Percentiles rank a stretch among this genome's conserved stretches.
Conservation (phyloP, 75 land plant species). For the Sequoia sempervirens region DNA sequence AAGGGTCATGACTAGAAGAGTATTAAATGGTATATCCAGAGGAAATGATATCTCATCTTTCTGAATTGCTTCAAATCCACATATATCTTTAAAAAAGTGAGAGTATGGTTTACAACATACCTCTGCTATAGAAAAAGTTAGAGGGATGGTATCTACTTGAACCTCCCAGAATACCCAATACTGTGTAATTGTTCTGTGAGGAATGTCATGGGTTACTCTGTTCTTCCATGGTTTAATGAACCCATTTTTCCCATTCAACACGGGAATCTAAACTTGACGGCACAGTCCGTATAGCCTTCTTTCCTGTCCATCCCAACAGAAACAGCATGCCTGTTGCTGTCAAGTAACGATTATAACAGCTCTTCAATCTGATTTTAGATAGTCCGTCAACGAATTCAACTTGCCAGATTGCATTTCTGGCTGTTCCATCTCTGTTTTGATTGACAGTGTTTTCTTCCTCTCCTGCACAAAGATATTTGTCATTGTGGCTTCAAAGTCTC, state of each 20-base stretch:
- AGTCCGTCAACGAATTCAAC: slow-evolving; percentile 14
- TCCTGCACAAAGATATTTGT: slow-evolving; percentile 57
- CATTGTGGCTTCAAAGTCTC: slow-evolving; percentile 49
- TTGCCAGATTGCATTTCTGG: slow-evolving; percentile 17
- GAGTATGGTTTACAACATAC: not conserved
- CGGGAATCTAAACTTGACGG: slow-evolving; percentile 50
- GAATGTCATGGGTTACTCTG: slow-evolving; percentile 64
- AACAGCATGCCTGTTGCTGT: slow-evolving; percentile 65
- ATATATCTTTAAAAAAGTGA: not conserved
- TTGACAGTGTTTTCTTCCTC: slow-evolving; percentile 41
- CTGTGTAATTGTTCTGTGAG: slow-evolving; percentile 57
- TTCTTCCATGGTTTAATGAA: slow-evolving; percentile 77
- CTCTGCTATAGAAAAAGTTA: not conserved
- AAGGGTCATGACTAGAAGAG: too few species aligned
- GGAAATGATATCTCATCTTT: too few species aligned
- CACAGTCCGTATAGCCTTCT: slow-evolving; percentile 63
- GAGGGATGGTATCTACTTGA: slow-evolving; percentile 19
- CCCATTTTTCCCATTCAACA: slow-evolving; percentile 81
- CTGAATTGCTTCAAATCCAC: not conserved
- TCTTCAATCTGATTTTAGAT: slow-evolving; percentile 48
- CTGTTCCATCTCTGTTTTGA: slow-evolving; percentile 24
- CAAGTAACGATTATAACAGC: slow-evolving; percentile 56
- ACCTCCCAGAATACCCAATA: slow-evolving; percentile 85
- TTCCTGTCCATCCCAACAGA: slow-evolving; percentile 79
- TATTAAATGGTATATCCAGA: too few species aligned